phyloP scores from a whole-genome alignment of 176 grass and related monocot species.

The Cenchrus purpureus region DNA sequence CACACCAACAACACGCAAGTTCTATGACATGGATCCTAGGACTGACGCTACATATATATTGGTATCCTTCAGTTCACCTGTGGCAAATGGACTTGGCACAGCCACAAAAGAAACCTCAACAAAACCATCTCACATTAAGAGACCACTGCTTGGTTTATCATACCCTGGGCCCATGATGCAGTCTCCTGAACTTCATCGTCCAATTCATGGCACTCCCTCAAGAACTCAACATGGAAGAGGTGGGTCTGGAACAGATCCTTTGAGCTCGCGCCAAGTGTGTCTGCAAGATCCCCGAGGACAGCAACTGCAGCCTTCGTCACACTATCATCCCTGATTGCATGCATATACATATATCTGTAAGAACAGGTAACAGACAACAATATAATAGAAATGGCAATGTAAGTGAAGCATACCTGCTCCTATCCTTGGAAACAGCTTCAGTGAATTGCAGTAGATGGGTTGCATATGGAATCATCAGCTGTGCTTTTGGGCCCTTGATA shows the following conservation, averaged over 20 bases:
- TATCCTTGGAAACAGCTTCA: constrained; percentile 71
- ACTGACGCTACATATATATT: constrained; percentile 52
- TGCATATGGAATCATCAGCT: constrained; percentile 79
- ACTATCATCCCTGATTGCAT: constrained; percentile 66
- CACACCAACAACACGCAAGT: constrained; percentile 42
- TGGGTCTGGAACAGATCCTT: constrained; percentile 64
- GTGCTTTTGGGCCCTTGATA: constrained; percentile 76
- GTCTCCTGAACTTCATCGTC: constrained; percentile 78
- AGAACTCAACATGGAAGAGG: constrained; percentile 74
- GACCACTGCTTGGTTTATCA: constrained; percentile 75
- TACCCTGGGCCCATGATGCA: constrained; percentile 63
- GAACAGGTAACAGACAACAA: constrained; percentile 14
- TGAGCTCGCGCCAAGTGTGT: constrained; percentile 63
- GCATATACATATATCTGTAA: background rate
- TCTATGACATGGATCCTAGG: constrained; percentile 50
- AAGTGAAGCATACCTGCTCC: constrained; percentile 57
- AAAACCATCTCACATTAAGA: constrained; percentile 48
- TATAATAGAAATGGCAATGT: constrained; percentile 24
- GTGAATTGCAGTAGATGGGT: constrained; percentile 71
- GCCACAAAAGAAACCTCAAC: constrained; percentile 48
- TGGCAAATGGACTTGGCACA: constrained; percentile 54
- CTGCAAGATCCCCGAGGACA: constrained; percentile 77
- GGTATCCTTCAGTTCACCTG: constrained; percentile 50
- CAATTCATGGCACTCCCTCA: constrained; percentile 66
- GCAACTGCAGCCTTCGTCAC: constrained; percentile 88